A percentile compares a stretch with the other conserved stretches of the same genome.
Evolutionary conservation across 371 early-diverging fungal genomes (phyloP).

Genomic region (Sporodiniella umbellata): DNA sequence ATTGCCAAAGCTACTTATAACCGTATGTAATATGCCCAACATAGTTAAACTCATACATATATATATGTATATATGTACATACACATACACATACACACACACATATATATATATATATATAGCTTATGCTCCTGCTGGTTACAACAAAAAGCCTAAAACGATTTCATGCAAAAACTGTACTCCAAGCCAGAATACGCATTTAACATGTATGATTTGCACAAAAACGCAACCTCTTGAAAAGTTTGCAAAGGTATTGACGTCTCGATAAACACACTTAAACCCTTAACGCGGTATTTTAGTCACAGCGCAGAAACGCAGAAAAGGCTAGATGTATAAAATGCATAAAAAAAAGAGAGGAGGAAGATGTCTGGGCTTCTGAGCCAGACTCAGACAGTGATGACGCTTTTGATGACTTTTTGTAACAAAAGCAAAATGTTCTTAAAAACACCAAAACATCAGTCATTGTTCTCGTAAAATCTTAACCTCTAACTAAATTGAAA

Average conservation of each 20-base stretch:
- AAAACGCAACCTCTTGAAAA: conserved; percentile 33
- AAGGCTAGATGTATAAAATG: conserved; percentile 46
- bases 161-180: conserved; percentile 51
- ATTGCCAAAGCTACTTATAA: conserved; percentile 18
- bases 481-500: background rate
- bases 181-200: conserved; percentile 23
- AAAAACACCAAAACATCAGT: too few species aligned
- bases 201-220: conserved; percentile 48
- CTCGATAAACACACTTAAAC: too few species aligned
- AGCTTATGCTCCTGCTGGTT: conserved; percentile 42
- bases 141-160: conserved; percentile 35
- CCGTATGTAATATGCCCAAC: conserved; percentile 19
- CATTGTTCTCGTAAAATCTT: too few species aligned
- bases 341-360: conserved; percentile 48
- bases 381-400: conserved; percentile 36
- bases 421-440: background rate
- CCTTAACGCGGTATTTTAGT: conserved; percentile 30
- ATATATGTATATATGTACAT: too few species aligned
- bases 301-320: conserved; percentile 44
- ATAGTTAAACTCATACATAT: too few species aligned
- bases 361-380: conserved; percentile 43
- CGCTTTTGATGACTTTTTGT: conserved; percentile 8
- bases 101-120: background rate
- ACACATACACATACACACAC: too few species aligned
- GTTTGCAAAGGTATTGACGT: conserved; percentile 43